Evolutionary conservation across 2,329 filamentous ascomycete genomes (phyloP).

Genomic region (Colletotrichum tofieldiae): DNA sequence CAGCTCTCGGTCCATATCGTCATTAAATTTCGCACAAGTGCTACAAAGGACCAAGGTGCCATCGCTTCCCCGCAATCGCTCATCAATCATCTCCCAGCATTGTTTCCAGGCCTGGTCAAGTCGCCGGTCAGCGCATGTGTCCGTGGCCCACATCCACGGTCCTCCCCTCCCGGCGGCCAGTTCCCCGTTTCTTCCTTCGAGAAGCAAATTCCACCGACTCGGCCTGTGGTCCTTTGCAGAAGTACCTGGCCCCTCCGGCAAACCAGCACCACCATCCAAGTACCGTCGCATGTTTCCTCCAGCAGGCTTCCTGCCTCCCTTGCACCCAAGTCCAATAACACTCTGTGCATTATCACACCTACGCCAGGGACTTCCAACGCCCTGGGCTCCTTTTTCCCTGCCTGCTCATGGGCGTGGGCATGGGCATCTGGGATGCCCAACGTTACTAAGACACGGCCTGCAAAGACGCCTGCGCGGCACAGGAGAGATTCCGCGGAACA

Average conservation of each 20-base stretch:
- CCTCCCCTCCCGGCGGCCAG: constrained; percentile 16
- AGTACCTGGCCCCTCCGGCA: background rate
- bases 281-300: constrained; percentile 33
- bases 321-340: constrained; percentile 27
- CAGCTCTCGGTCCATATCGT: constrained; percentile 19
- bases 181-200: constrained; percentile 41
- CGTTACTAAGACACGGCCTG: background rate
- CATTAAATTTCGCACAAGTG: constrained; percentile 21
- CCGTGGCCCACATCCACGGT: constrained; percentile 14
- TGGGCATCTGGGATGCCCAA: background rate
- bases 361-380: background rate
- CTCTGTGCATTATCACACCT: constrained; percentile 5
- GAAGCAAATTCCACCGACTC: constrained; percentile 34
- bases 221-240: constrained; percentile 1
- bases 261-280: background rate
- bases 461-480: background rate
- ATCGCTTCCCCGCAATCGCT: constrained; percentile 37
- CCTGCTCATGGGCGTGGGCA: background rate
- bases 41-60: constrained; percentile 11
- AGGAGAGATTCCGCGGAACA: background rate
- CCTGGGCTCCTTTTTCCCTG: constrained; percentile 9
- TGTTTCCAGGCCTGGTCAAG: background rate
- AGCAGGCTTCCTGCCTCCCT: constrained; percentile 29
- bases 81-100: constrained; percentile 21
- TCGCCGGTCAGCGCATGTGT: constrained; percentile 17